Conservation (phyloP, 225 moss, liverwort and hornwort species). For the Anthoceros angustus region DNA sequence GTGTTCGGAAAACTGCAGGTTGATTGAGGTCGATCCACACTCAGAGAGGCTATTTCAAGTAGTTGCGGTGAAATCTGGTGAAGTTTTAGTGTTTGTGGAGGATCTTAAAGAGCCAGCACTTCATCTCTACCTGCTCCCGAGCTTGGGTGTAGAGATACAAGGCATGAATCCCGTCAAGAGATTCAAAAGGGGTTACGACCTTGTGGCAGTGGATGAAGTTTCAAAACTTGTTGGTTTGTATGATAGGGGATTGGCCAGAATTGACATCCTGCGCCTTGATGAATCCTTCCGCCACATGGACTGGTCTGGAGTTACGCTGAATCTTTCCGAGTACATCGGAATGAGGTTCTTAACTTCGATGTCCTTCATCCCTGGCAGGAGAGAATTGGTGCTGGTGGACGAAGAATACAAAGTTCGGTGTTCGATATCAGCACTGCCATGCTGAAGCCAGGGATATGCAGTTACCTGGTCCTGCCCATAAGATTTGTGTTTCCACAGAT, state of each 20-base stretch:
- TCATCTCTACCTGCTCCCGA: constrained; percentile 16
- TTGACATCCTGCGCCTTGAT: constrained; percentile 20
- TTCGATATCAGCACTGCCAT: constrained; percentile 27
- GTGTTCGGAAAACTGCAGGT: constrained; percentile 2
- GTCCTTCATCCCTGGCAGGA: constrained; percentile 35
- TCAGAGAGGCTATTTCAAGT: constrained; percentile 9
- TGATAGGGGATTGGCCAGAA: background rate
- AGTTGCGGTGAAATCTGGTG: constrained; percentile 15
- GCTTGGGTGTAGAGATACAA: constrained; percentile 9
- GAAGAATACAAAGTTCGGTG: constrained; percentile 12
- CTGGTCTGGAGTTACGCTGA: constrained; percentile 14
- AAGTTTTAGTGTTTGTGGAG: constrained; percentile 15
- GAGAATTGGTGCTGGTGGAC: constrained; percentile 34
- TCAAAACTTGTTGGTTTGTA: constrained; percentile 28
- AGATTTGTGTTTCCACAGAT: constrained; percentile 25
- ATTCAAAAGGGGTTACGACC: constrained; percentile 13
- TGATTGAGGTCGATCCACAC: constrained; percentile 23
- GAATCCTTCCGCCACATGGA: constrained; percentile 23
- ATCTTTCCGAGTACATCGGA: constrained; percentile 10
- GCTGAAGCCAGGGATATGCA: constrained; percentile 26
- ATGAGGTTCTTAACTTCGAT: constrained; percentile 27
- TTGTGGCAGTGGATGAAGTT: constrained; percentile 34
- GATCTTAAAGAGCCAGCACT: background rate
- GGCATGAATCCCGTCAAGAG: background rate
- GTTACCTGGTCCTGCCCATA: constrained; percentile 10